Conservation (phyloP, 257 asterid species). For the Forsythia suspensa region DNA sequence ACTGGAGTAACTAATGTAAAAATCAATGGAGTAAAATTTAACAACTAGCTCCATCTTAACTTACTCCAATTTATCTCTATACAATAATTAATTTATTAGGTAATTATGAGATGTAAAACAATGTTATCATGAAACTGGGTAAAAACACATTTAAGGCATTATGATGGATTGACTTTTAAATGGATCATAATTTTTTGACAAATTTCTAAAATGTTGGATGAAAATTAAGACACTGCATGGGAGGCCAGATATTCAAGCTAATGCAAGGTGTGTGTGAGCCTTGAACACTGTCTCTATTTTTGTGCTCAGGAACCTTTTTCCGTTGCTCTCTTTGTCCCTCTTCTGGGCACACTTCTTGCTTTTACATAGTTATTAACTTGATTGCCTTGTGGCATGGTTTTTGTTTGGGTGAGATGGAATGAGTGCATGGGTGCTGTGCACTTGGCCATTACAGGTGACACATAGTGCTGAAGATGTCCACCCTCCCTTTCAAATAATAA, state of each 20-base stretch:
- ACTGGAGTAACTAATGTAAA: neutral
- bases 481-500: neutral
- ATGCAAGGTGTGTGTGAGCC: neutral
- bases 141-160: neutral
- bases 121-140: neutral
- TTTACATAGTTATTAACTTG: neutral
- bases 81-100: neutral
- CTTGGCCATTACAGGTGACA: neutral
- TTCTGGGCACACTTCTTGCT: neutral
- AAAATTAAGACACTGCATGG: neutral
- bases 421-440: neutral
- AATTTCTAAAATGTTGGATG: neutral
- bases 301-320: too few relatives aligned
- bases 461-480: neutral
- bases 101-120: neutral
- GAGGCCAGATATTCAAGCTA: neutral
- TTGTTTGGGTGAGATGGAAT: neutral
- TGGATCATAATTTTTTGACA: neutral
- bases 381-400: neutral
- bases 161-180: neutral
- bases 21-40: neutral
- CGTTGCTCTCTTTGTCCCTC: too few relatives aligned
- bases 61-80: neutral
- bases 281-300: neutral
- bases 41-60: neutral